A percentile compares a stretch with the other conserved stretches of the same genome.
Evolutionary conservation across 176 grass and related monocot species (phyloP).

Genomic region (Tillandsia leiboldiana): DNA sequence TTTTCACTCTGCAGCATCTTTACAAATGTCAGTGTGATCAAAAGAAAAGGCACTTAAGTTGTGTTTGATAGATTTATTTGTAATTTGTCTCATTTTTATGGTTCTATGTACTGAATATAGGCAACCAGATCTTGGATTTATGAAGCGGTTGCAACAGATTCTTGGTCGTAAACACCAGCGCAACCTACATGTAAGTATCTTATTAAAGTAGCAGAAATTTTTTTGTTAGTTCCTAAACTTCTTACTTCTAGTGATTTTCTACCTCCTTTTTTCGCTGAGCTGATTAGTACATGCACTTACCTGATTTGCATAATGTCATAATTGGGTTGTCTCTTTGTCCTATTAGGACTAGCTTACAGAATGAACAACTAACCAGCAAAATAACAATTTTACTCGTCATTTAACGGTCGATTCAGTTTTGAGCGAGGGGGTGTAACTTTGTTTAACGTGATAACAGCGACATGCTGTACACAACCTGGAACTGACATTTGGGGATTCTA

Average conservation of each 20-base stretch:
- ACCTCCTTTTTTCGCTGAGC: no score
- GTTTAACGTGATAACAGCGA: no score
- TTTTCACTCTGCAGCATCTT: constrained; percentile 76
- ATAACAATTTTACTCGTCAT: not conserved
- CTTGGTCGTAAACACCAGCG: constrained; percentile 80
- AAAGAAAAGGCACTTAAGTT: constrained; percentile 4
- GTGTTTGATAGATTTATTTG: not conserved
- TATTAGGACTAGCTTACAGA: not conserved
- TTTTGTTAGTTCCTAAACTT: no score
- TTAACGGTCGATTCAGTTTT: not conserved
- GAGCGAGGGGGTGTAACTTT: no score
- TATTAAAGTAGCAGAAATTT: constrained; percentile 9
- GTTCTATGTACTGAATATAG: constrained; percentile 16
- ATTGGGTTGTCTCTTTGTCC: no score
- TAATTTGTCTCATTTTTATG: not conserved
- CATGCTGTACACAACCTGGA: no score
- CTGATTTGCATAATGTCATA: no score
- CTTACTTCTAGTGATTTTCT: no score
- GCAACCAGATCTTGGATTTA: constrained; percentile 88
- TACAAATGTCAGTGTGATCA: constrained; percentile 63
- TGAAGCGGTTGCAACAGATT: constrained; percentile 85
- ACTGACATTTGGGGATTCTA: no score
- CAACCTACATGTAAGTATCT: constrained; percentile 75
- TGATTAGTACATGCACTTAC: no score
- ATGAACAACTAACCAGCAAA: not conserved